Percentiles rank a stretch among this genome's conserved stretches.
phyloP scores from a whole-genome alignment of 2,329 filamentous ascomycete species.

The Colletotrichum spaethianum region DNA sequence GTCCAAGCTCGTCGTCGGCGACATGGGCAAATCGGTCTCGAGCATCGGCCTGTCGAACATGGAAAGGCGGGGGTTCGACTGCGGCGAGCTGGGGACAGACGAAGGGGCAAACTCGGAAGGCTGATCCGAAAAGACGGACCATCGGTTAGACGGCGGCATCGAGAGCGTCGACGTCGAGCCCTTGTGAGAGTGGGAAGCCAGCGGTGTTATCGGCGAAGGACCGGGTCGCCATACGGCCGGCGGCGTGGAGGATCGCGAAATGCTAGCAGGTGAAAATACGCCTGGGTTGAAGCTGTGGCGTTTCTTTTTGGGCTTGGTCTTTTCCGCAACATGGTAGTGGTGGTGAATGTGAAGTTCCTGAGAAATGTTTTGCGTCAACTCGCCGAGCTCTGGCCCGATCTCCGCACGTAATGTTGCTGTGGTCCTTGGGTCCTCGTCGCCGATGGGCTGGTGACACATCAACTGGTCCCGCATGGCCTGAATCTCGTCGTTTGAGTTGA shows the following conservation, averaged over 20 bases:
- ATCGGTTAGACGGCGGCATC: slow-evolving; percentile 66
- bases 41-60: slow-evolving; percentile 82
- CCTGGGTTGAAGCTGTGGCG: slow-evolving; percentile 74
- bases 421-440: slow-evolving; percentile 56
- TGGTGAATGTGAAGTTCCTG: slow-evolving; percentile 94
- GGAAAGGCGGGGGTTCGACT: slow-evolving; percentile 79
- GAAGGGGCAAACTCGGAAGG: slow-evolving; percentile 77
- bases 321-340: slow-evolving; percentile 84
- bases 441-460: slow-evolving; percentile 80
- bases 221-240: slow-evolving; percentile 56
- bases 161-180: slow-evolving; percentile 66
- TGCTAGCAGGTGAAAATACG: slow-evolving; percentile 70
- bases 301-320: slow-evolving; percentile 79
- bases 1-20: slow-evolving; percentile 82
- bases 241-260: slow-evolving; percentile 58
- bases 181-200: slow-evolving; percentile 59
- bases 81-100: slow-evolving; percentile 86
- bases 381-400: slow-evolving; percentile 62
- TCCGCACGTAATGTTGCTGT: slow-evolving; percentile 79
- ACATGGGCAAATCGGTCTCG: slow-evolving; percentile 82
- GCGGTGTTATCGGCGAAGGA: slow-evolving; percentile 55
- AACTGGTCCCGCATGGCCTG: slow-evolving; percentile 88
- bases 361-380: slow-evolving; percentile 59
- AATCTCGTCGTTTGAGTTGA: slow-evolving; percentile 94
- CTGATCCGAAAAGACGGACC: slow-evolving; percentile 74